These are phyloP conservation scores for Diaporthe citriasiana DNA, from an alignment of 2,329 filamentous ascomycete species.

Conservation along the genomic window DNA sequence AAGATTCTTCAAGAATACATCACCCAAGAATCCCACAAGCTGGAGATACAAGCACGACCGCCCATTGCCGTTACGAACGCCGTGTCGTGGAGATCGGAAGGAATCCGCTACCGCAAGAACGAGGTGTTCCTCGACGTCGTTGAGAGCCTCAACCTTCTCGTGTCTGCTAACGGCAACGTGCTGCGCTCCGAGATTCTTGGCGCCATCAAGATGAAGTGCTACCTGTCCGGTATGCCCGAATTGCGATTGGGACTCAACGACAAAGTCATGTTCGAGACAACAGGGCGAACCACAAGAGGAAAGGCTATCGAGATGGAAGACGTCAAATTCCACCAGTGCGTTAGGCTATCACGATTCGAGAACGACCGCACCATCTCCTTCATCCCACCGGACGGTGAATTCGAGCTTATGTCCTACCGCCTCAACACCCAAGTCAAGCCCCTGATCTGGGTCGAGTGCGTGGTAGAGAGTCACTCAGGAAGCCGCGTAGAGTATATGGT, in stretches of 20 bases:
- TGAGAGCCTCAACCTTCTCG: constrained; percentile 95
- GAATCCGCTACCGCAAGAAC: constrained; percentile 98
- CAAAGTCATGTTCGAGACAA: constrained; percentile 99
- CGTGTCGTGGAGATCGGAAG: constrained; percentile 97
- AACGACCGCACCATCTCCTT: constrained; percentile 99
- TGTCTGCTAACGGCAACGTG: constrained; percentile 94
- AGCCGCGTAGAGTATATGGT: constrained; percentile 99
- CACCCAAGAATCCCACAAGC: constrained; percentile 98
- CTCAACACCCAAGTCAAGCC: constrained; percentile 99
- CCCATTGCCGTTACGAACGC: constrained; percentile 99
- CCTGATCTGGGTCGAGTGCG: constrained; percentile 98
- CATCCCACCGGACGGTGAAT: constrained; percentile 97
- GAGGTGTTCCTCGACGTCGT: constrained; percentile 99
- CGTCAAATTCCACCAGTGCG: constrained; percentile 99
- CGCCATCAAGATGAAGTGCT: constrained; percentile 99
- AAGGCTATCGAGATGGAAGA: constrained; percentile 99
- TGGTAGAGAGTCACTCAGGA: constrained; percentile 95
- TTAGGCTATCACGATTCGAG: constrained; percentile 94
- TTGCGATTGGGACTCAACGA: constrained; percentile 94
- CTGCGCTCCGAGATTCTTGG: constrained; percentile 96
- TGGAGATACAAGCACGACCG: constrained; percentile 94
- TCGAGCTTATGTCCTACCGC: constrained; percentile 99
- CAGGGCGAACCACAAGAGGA: constrained; percentile 90
- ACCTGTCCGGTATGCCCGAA: constrained; percentile 98
- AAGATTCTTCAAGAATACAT: constrained; percentile 99